These are phyloP conservation scores for Suhomyces anneliseae DNA, from an alignment of 1,139 yeast species.

Conservation along the genomic window DNA sequence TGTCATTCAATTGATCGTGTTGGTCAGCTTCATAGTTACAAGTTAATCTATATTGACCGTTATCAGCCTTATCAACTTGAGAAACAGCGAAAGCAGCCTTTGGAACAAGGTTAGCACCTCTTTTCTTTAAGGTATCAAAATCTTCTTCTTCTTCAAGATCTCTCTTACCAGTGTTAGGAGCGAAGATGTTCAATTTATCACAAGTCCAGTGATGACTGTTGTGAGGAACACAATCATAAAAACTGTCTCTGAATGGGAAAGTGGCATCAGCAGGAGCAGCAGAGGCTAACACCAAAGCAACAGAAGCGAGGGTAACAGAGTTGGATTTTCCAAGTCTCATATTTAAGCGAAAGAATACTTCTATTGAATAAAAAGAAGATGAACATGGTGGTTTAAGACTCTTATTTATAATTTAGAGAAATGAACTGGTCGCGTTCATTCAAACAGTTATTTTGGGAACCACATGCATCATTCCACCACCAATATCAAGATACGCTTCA, in stretches of 20 bases:
- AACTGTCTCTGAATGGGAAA: constrained; percentile 8
- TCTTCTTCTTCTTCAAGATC: constrained; percentile 24
- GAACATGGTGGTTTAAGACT: no score
- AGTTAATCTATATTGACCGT: constrained; percentile 20
- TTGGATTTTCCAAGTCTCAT: constrained; percentile 4
- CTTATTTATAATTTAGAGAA: constrained; percentile 5
- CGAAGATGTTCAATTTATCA: constrained; percentile 5
- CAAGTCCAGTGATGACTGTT: constrained; percentile 5
- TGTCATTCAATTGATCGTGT: constrained; percentile 16
- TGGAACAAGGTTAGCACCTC: constrained; percentile 20
- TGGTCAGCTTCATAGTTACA: constrained; percentile 24
- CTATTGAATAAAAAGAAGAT: neutral
- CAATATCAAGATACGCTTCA: neutral
- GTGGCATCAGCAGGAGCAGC: constrained; percentile 11
- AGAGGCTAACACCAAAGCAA: constrained; percentile 10
- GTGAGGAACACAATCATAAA: constrained; percentile 8
- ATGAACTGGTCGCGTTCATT: neutral
- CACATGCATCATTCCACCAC: neutral
- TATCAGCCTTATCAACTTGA: constrained; percentile 19
- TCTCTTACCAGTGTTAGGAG: constrained; percentile 11
- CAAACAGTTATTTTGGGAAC: neutral
- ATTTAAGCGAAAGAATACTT: constrained; percentile 5
- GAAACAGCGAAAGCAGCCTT: constrained; percentile 25
- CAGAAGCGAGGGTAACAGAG: constrained; percentile 9
- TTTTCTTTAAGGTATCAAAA: constrained; percentile 26